These are phyloP conservation scores for Leptomonas pyrrhocoris DNA, from an alignment of 208 protist species.

Conservation along the genomic window DNA sequence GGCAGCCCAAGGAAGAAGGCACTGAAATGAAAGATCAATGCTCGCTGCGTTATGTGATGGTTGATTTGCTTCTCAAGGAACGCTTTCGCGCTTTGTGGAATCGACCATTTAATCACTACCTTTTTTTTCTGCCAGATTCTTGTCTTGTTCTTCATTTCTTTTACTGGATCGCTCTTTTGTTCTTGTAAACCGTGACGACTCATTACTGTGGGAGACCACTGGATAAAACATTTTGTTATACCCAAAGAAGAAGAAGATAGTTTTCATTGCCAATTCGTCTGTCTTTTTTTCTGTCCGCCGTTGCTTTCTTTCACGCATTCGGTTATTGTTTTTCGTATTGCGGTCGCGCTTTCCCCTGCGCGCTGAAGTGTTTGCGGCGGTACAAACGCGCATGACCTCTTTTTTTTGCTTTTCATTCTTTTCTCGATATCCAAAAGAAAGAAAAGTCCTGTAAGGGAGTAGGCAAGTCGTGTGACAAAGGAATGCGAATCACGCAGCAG, in stretches of 20 bases:
- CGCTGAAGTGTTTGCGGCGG: no score
- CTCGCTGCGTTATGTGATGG: neutral
- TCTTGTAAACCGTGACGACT: neutral
- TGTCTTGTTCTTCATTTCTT: neutral
- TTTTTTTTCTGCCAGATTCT: neutral
- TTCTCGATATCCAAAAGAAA: no score
- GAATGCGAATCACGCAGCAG: no score
- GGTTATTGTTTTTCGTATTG: no score
- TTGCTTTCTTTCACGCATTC: neutral
- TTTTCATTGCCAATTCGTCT: neutral
- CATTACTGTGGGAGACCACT: slow-evolving; percentile 1
- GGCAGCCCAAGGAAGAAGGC: neutral
- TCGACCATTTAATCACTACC: no score
- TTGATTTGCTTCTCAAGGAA: neutral
- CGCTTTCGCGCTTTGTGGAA: no score
- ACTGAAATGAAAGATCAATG: no score
- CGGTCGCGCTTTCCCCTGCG: no score
- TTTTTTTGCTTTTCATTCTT: no score
- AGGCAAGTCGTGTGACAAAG: no score
- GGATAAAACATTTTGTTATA: neutral
- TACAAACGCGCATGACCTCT: no score
- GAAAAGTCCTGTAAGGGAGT: no score
- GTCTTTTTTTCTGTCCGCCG: neutral
- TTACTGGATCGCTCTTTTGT: neutral
- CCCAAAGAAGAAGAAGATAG: neutral